Evolutionary conservation across 257 asterid species (phyloP).

Genomic region (Nicotiana obtusifolia): DNA sequence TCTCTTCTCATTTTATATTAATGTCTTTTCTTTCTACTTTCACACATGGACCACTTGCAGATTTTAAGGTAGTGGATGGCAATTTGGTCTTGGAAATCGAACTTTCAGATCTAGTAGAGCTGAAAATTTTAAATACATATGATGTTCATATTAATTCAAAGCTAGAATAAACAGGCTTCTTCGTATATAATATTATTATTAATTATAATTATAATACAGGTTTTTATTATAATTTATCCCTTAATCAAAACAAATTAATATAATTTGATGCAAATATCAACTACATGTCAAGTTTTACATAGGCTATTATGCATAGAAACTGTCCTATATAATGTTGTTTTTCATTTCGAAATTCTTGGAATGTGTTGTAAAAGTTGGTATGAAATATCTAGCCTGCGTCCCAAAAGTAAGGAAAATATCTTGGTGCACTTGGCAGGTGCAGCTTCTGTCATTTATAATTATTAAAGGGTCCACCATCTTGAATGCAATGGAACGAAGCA

Average conservation of each 20-base stretch:
- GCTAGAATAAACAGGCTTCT: not conserved
- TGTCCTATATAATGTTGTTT: not conserved
- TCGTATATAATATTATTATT: no score
- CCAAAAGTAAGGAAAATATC: slow-evolving; percentile 7
- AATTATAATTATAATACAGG: no score
- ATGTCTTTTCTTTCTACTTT: not conserved
- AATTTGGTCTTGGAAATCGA: not conserved
- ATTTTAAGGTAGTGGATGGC: not conserved
- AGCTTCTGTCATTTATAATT: not conserved
- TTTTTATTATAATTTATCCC: not conserved
- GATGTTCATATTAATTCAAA: not conserved
- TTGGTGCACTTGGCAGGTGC: not conserved
- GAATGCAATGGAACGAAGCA: slow-evolving; percentile 11
- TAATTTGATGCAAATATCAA: not conserved
- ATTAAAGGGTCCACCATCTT: slow-evolving; percentile 8
- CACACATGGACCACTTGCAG: slow-evolving; percentile 1
- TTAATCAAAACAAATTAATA: not conserved
- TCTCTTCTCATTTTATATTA: not conserved
- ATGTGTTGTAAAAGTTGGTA: not conserved
- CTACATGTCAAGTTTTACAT: no score
- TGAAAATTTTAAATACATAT: not conserved
- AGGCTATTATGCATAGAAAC: not conserved
- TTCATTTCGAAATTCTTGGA: not conserved
- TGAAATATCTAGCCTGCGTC: not conserved
- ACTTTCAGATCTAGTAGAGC: not conserved